Evolutionary conservation across 2,329 filamentous ascomycete genomes (phyloP).

Genomic region (Ceratocystiopsis minuta): DNA sequence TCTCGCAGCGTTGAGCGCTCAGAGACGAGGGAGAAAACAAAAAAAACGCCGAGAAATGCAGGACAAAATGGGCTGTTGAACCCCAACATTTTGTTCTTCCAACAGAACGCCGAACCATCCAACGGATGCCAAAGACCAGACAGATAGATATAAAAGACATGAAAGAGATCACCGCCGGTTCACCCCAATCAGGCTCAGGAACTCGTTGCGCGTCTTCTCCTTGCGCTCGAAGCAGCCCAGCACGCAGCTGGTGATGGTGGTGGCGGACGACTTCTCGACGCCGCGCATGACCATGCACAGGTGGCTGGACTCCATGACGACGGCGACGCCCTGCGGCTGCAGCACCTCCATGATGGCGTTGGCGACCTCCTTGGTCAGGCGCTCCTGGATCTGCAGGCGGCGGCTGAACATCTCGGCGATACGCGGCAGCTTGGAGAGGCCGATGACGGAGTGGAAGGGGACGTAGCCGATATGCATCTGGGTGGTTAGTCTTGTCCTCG

Average conservation of each 20-base stretch:
- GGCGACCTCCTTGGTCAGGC: constrained; percentile 88
- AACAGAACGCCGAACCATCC: neutral
- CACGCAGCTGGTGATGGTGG: constrained; percentile 91
- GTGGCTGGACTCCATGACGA: constrained; percentile 94
- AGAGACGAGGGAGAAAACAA: neutral
- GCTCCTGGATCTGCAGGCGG: constrained; percentile 86
- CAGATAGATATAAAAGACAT: neutral
- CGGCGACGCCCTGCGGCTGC: constrained; percentile 83
- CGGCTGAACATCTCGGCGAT: constrained; percentile 96
- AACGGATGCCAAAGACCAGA: neutral
- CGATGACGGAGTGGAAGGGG: constrained; percentile 75
- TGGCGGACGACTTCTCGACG: constrained; percentile 77
- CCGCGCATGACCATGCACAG: constrained; percentile 98
- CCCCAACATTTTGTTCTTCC: constrained; percentile 5
- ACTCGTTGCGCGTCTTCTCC: constrained; percentile 90
- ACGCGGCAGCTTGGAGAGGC: constrained; percentile 84
- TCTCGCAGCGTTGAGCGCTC: too few species aligned
- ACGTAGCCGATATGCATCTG: constrained; percentile 99
- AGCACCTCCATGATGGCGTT: constrained; percentile 85
- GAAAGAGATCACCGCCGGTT: constrained; percentile 23
- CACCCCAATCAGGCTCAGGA: constrained; percentile 60
- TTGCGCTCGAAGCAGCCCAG: constrained; percentile 88
- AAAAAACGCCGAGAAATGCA: neutral
- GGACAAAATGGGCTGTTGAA: constrained; percentile 10
- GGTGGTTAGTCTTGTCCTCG: too few species aligned